Conservation (phyloP, 805 yeast genomes). For the Brettanomyces nanus region DNA sequence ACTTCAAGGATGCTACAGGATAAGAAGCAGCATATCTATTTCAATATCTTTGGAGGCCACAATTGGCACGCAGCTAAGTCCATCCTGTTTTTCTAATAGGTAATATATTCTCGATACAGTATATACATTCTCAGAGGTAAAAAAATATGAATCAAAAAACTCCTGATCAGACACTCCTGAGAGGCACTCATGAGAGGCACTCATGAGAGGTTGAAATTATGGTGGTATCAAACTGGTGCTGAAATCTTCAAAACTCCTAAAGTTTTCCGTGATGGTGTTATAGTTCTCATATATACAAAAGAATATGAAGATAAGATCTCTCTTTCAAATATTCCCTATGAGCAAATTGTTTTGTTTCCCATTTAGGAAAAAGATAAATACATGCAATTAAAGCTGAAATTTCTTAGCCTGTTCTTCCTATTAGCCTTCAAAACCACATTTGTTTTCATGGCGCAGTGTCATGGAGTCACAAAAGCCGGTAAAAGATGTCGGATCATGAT, state of each 20-base stretch:
- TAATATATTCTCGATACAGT: conserved; percentile 41
- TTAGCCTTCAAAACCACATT: no score
- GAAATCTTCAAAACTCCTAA: conserved; percentile 56
- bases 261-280: conserved; percentile 50
- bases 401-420: no score
- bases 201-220: conserved; percentile 77
- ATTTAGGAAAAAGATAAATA: background rate
- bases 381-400: no score
- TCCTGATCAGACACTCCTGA: no score
- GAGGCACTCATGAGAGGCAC: conserved; percentile 36
- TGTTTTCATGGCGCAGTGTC: conserved; percentile 29
- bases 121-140: conserved; percentile 37
- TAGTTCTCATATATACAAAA: conserved; percentile 40
- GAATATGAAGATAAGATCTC: no score
- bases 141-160: conserved; percentile 40
- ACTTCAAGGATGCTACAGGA: no score
- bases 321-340: no score
- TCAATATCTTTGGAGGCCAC: conserved; percentile 21
- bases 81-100: no score
- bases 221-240: conserved; percentile 61
- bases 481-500: conserved; percentile 29
- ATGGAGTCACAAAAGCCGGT: conserved; percentile 35
- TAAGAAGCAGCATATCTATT: no score
- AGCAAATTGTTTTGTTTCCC: background rate
- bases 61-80: no score